Conservation (phyloP, 805 yeast species). For the Groenewaldozyma salmanticensis region DNA sequence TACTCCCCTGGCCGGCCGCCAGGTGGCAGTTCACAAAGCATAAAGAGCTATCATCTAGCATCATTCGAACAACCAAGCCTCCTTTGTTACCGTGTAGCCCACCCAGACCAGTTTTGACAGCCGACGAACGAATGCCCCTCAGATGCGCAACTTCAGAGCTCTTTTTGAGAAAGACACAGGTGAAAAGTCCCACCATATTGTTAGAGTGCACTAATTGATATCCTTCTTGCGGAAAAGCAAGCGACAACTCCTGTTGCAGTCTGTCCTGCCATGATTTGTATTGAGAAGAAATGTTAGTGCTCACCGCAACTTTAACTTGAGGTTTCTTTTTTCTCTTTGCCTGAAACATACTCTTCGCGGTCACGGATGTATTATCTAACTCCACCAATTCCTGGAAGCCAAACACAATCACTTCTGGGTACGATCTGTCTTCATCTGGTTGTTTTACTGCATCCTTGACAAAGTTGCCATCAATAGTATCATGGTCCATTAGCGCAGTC, state of each 20-base stretch:
- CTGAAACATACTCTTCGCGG: constrained; percentile 41
- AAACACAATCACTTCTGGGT: constrained; percentile 63
- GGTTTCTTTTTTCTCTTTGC: constrained; percentile 34
- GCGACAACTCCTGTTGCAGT: constrained; percentile 18
- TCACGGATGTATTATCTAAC: constrained; percentile 71
- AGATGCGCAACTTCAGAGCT: constrained; percentile 39
- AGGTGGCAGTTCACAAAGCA: constrained; percentile 81
- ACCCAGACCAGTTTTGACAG: constrained; percentile 87
- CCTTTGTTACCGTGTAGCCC: constrained; percentile 78
- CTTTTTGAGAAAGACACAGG: constrained; percentile 57
- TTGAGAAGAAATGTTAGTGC: constrained; percentile 21
- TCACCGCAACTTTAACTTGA: constrained; percentile 34
- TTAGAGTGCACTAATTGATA: constrained; percentile 60
- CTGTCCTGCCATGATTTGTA: constrained; percentile 27
- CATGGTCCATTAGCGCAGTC: constrained; percentile 23
- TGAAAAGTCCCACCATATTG: constrained; percentile 77
- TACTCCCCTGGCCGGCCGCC: constrained; percentile 83
- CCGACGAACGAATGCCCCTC: constrained; percentile 55
- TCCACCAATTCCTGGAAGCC: constrained; percentile 91
- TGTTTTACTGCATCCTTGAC: constrained; percentile 8
- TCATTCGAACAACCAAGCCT: constrained; percentile 62
- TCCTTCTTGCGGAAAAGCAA: constrained; percentile 24
- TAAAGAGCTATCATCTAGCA: constrained; percentile 54
- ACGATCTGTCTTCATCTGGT: constrained; percentile 17
- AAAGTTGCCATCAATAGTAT: constrained; percentile 15